phyloP scores from a whole-genome alignment of 2,329 filamentous ascomycete species.

The Hypoxylon sp. region DNA sequence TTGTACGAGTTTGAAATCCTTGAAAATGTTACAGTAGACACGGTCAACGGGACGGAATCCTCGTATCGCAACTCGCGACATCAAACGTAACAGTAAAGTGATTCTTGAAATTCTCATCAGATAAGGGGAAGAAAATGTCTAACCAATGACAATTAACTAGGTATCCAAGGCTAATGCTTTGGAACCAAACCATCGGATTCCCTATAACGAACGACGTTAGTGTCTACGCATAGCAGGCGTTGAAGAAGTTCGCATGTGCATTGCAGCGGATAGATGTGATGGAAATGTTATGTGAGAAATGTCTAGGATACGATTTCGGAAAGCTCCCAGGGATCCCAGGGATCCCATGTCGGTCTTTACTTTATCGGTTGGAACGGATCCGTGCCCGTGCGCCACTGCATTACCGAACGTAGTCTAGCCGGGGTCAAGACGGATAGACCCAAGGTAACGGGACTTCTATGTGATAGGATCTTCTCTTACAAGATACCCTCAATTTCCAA shows the following conservation, averaged over 20 bases:
- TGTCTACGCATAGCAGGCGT: background rate
- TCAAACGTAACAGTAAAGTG: background rate
- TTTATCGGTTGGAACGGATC: slow-evolving; percentile 30
- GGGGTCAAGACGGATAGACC: slow-evolving; percentile 21
- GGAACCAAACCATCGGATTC: slow-evolving; percentile 26
- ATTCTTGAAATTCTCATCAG: background rate
- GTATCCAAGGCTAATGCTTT: slow-evolving; percentile 2
- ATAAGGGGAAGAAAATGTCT: background rate
- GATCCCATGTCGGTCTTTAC: slow-evolving; percentile 28
- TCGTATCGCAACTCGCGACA: background rate
- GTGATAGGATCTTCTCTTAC: background rate
- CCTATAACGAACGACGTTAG: background rate
- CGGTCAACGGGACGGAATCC: background rate
- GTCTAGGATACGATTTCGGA: slow-evolving; percentile 20
- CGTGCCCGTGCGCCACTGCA: slow-evolving; percentile 36
- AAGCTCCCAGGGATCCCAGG: slow-evolving; percentile 26
- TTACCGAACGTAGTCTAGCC: slow-evolving; percentile 28
- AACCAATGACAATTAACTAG: background rate
- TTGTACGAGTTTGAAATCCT: background rate
- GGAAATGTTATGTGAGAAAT: slow-evolving; percentile 20
- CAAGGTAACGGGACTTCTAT: slow-evolving; percentile 2
- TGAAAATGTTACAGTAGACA: background rate
- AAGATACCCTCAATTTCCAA: background rate
- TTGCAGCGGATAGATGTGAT: slow-evolving; percentile 16
- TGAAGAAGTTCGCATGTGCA: slow-evolving; percentile 14